Conservation (phyloP, 2,329 filamentous ascomycete species). For the Alternaria novae-zelandiae region DNA sequence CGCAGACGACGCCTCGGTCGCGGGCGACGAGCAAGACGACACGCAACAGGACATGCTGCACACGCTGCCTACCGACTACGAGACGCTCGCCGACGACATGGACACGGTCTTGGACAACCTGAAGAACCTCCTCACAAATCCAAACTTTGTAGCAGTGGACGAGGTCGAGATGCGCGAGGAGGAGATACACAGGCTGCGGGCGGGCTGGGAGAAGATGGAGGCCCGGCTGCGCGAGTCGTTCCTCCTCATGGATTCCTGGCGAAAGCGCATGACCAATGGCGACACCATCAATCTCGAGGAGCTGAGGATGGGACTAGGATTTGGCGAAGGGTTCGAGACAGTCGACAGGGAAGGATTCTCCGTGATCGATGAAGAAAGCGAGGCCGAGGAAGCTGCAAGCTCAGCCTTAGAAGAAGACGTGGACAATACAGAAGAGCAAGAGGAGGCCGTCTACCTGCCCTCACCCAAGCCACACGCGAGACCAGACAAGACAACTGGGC, state of each 20-base stretch:
- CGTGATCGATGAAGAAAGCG: slow-evolving; percentile 31
- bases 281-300: slow-evolving; percentile 69
- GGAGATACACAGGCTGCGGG: slow-evolving; percentile 81
- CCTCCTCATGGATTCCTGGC: slow-evolving; percentile 89
- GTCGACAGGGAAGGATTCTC: slow-evolving; percentile 40
- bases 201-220: slow-evolving; percentile 95
- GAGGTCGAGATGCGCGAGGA: slow-evolving; percentile 93
- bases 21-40: slow-evolving; percentile 42
- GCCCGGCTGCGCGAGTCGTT: slow-evolving; percentile 88
- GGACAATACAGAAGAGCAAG: slow-evolving; percentile 22
- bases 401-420: slow-evolving; percentile 41
- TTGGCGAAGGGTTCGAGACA: slow-evolving; percentile 58
- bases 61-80: slow-evolving; percentile 66
- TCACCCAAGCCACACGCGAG: slow-evolving; percentile 31
- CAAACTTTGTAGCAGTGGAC: slow-evolving; percentile 93
- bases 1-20: slow-evolving; percentile 33
- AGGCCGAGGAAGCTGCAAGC: slow-evolving; percentile 31
- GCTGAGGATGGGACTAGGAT: slow-evolving; percentile 65
- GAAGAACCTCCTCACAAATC: slow-evolving; percentile 85
- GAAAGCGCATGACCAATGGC: slow-evolving; percentile 75
- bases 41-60: slow-evolving; percentile 46
- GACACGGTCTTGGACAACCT: slow-evolving; percentile 81
- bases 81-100: slow-evolving; percentile 74
- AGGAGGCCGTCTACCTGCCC: slow-evolving; percentile 20
- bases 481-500: slow-evolving; percentile 25